Base-by-base conservation (phyloP, 2,329 filamentous ascomycete species). In the Ophiostoma perfectum region DNA sequence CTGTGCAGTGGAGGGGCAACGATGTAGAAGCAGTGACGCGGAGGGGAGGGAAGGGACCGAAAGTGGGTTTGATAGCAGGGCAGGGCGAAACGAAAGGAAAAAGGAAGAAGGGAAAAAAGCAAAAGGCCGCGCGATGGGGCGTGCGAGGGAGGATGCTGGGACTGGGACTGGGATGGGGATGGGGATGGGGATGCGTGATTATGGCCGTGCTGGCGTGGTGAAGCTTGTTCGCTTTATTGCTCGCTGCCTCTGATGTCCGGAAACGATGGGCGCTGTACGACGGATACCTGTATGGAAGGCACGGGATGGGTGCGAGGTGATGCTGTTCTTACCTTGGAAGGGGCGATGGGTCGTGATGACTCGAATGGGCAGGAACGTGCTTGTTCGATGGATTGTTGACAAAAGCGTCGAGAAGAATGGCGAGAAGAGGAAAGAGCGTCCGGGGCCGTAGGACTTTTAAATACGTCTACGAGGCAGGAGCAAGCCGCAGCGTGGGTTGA, bases 1-100 rank as follows among this genome's bases (percentile, higher is more conserved):
- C 49, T 65, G 44, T 62, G 65, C 65, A 66, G 60, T 70, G 66
- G 70, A 70, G 70, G 70, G 70, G 70, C 69, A 71, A 71, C 52
- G 60, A 67, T 65, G 41, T 47, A 62, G 60, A 52, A 52, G 65
- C 41, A 38, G 45, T 41, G 39, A 55, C 52, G 49, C 18, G 49
- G 27, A 55, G 63, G 27, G 45, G 64, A 52, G 14, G 14, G 64
- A 52, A 52, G 64, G 36, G 36, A 41, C 44, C 36, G 45, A 55
- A 66, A 66, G 64, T 64, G 63, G 63, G 27, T 18, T 27, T 64
- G 18, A 12, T 64, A 39, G 65, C 45, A 16, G 58, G 14, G 27
- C 27, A 27, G 27, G 27, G 27, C 27, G 27, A 27, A 27, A 27
- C 27, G 27, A 27, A 27, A 27, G 27, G 27, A 27, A 39, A 39